Percentiles rank a stretch among this genome's conserved stretches.
Evolutionary conservation across 345 rosid species (phyloP).

Genomic region (Gossypioides kirkii): DNA sequence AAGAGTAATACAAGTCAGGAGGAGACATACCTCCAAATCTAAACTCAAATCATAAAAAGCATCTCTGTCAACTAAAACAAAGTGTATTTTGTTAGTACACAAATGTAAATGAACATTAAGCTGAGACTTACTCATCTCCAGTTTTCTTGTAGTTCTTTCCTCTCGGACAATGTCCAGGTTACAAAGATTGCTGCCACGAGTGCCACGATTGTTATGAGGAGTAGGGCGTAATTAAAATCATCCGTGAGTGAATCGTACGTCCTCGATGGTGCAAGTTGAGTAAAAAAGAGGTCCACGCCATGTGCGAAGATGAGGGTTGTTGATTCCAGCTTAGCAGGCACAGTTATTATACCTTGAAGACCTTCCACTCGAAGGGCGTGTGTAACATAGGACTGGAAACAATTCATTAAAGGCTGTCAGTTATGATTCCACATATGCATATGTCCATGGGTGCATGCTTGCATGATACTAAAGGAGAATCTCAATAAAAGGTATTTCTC

Average conservation of each 20-base stretch:
- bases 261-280: constrained; percentile 89
- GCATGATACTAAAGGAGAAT: background rate
- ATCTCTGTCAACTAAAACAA: background rate
- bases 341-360: constrained; percentile 66
- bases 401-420: background rate
- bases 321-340: constrained; percentile 93
- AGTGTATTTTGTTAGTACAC: constrained; percentile 16
- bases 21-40: constrained; percentile 15
- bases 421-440: background rate
- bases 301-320: constrained; percentile 81
- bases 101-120: background rate
- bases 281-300: constrained; percentile 87
- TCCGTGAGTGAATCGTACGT: constrained; percentile 95
- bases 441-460: background rate
- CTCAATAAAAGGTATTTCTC: background rate
- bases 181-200: constrained; percentile 84
- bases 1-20: constrained; percentile 19
- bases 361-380: constrained; percentile 87
- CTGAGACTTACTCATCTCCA: constrained; percentile 55
- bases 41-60: constrained; percentile 12
- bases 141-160: constrained; percentile 76
- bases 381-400: constrained; percentile 67
- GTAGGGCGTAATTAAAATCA: constrained; percentile 86
- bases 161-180: constrained; percentile 84
- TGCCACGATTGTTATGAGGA: constrained; percentile 79